Percentiles rank a stretch among this genome's conserved stretches.
phyloP scores from a whole-genome alignment of 2,329 filamentous ascomycete species.

The Bimuria novae-zelandiae region DNA sequence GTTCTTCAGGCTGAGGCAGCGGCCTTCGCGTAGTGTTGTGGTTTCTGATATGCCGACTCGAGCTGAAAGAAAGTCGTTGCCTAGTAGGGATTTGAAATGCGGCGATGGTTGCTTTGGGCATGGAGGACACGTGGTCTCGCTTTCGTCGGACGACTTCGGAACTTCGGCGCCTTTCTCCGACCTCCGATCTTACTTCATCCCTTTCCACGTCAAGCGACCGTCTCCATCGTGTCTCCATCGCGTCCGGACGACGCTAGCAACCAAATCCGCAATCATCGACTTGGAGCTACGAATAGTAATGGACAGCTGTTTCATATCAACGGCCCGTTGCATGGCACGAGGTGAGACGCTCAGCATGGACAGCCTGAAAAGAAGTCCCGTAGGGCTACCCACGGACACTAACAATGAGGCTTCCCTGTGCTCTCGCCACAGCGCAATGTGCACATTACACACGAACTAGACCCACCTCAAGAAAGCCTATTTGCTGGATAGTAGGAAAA shows the following conservation, averaged over 20 bases:
- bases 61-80: background rate
- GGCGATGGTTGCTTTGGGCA: background rate
- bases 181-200: background rate
- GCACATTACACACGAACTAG: background rate
- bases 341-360: constrained; percentile 4
- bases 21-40: background rate
- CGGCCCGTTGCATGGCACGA: constrained; percentile 2
- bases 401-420: background rate
- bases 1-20: constrained; percentile 1
- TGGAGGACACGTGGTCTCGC: background rate
- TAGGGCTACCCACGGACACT: constrained; percentile 5
- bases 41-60: background rate
- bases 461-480: background rate
- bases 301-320: background rate
- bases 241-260: background rate
- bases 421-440: background rate
- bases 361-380: too few species aligned
- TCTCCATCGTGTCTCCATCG: too few species aligned
- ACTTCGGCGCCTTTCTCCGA: background rate
- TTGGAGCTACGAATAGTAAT: background rate
- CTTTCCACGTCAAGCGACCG: too few species aligned
- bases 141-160: background rate
- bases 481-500: background rate
- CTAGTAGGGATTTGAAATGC: background rate
- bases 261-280: background rate